These are phyloP conservation scores for Streptanthus diversifolius DNA, from an alignment of 345 rosid species.

Conservation along the genomic window DNA sequence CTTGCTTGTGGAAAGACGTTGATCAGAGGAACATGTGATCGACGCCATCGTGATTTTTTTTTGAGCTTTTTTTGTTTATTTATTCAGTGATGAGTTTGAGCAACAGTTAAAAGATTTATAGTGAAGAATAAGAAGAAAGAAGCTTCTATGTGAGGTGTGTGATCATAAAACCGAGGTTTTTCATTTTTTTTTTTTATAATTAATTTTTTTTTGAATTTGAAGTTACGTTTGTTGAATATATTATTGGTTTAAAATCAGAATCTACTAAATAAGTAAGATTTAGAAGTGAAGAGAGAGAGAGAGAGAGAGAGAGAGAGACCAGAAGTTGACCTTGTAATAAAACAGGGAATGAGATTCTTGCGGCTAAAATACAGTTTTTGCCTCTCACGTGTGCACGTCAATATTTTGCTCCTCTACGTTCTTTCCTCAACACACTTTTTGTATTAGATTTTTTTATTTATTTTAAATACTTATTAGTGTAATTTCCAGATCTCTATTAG, in stretches of 20 bases:
- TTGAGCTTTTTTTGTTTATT: background rate
- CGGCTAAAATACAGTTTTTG: constrained; percentile 32
- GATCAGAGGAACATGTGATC: constrained; percentile 28
- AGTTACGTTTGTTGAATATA: constrained; percentile 19
- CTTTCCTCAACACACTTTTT: constrained; percentile 9
- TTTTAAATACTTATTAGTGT: background rate
- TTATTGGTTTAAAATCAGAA: constrained; percentile 28
- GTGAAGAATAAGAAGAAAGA: constrained; percentile 25
- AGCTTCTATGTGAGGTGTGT: constrained; percentile 35
- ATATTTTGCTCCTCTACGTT: background rate
- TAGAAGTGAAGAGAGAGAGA: constrained; percentile 22
- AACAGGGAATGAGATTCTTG: constrained; percentile 36
- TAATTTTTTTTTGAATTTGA: constrained; percentile 20
- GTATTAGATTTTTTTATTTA: background rate
- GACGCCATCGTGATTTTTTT: constrained; percentile 24
- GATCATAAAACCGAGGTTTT: constrained; percentile 30
- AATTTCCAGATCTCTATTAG: constrained; percentile 26
- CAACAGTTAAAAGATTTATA: constrained; percentile 10
- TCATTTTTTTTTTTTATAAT: background rate
- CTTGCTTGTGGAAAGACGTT: constrained; percentile 27
- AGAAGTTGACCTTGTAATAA: constrained; percentile 42
- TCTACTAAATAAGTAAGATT: constrained; percentile 17
- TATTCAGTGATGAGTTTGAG: constrained; percentile 15
- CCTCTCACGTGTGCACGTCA: constrained; percentile 47
- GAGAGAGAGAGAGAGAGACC: constrained; percentile 34